These are phyloP conservation scores for Aspergillus vadensis DNA, from an alignment of 2,329 filamentous ascomycete genomes.

Conservation along the genomic window DNA sequence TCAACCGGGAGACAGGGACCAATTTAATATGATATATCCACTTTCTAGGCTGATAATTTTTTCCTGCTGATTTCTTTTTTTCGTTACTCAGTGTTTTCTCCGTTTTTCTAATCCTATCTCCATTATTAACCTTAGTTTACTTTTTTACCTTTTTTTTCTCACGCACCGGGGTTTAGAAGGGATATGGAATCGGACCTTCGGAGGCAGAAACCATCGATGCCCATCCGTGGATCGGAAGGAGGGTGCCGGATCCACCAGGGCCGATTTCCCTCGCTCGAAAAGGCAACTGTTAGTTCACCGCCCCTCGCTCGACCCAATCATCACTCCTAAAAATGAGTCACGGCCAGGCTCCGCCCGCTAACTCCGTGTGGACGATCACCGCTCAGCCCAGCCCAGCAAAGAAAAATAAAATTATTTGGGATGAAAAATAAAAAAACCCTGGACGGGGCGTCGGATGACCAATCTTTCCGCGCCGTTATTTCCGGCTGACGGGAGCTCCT, in stretches of 20 bases:
- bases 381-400: conserved; percentile 1
- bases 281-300: conserved; percentile 17
- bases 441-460: conserved; percentile 22
- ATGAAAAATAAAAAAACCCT: not conserved
- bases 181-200: conserved; percentile 20
- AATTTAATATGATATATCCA: conserved; percentile 27
- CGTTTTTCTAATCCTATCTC: conserved; percentile 1
- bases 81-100: conserved; percentile 2
- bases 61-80: conserved; percentile 13
- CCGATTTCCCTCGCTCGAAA: conserved; percentile 5
- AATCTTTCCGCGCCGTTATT: conserved; percentile 23
- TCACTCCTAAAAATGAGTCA: conserved; percentile 17
- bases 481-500: conserved; percentile 7
- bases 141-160: conserved; percentile 3
- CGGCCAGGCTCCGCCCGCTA: conserved; percentile 11
- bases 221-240: conserved; percentile 18
- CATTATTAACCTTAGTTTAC: conserved; percentile 9
- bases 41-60: conserved; percentile 14
- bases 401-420: not conserved
- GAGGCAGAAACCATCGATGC: conserved; percentile 10
- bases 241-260: conserved; percentile 10
- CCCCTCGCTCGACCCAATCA: conserved; percentile 19
- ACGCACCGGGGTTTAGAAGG: conserved; percentile 1
- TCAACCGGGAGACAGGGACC: conserved; percentile 11
- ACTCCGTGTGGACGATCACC: conserved; percentile 10